Percentiles rank a stretch among this genome's conserved stretches.
Evolutionary conservation across 2,329 filamentous ascomycete species (phyloP).

Genomic region (Scedosporium boydii): DNA sequence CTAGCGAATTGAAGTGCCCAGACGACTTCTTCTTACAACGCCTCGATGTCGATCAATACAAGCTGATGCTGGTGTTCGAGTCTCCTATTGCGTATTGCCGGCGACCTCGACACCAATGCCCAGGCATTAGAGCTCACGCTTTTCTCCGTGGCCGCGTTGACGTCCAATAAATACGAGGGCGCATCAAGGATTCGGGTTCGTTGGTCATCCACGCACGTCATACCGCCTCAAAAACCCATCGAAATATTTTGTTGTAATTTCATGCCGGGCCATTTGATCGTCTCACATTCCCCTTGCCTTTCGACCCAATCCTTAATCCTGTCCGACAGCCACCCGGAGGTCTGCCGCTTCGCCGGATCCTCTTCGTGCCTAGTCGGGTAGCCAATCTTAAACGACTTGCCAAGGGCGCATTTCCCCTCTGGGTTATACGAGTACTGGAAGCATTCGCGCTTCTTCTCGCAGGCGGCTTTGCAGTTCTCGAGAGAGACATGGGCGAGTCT

Average conservation of each 20-base stretch:
- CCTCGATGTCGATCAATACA: too few relatives aligned
- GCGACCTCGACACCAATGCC: too few relatives aligned
- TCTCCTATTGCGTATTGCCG: too few relatives aligned
- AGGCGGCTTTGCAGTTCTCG: slow-evolving; percentile 40
- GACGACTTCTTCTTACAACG: too few relatives aligned
- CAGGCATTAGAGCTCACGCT: too few relatives aligned
- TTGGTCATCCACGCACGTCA: too few relatives aligned
- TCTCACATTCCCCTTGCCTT: slow-evolving; percentile 30
- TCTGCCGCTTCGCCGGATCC: slow-evolving; percentile 23
- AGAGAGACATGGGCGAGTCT: slow-evolving; percentile 33
- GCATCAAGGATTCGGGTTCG: too few relatives aligned
- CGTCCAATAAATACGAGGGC: too few relatives aligned
- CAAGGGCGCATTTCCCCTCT: slow-evolving; percentile 32
- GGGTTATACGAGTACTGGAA: slow-evolving; percentile 36
- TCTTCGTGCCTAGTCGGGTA: slow-evolving; percentile 23
- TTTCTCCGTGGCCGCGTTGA: too few relatives aligned
- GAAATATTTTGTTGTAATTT: not conserved
- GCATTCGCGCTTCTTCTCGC: slow-evolving; percentile 29
- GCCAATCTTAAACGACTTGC: slow-evolving; percentile 33
- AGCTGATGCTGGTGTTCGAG: too few relatives aligned
- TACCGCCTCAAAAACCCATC: not conserved
- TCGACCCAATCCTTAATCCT: slow-evolving; percentile 38
- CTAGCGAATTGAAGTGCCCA: too few relatives aligned
- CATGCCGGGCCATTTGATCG: slow-evolving; percentile 27
- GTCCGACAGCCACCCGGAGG: slow-evolving; percentile 35